A percentile compares a stretch with the other conserved stretches of the same genome.
Conservation (phyloP, 2,329 filamentous ascomycete species). For the Claviceps pusilla region DNA sequence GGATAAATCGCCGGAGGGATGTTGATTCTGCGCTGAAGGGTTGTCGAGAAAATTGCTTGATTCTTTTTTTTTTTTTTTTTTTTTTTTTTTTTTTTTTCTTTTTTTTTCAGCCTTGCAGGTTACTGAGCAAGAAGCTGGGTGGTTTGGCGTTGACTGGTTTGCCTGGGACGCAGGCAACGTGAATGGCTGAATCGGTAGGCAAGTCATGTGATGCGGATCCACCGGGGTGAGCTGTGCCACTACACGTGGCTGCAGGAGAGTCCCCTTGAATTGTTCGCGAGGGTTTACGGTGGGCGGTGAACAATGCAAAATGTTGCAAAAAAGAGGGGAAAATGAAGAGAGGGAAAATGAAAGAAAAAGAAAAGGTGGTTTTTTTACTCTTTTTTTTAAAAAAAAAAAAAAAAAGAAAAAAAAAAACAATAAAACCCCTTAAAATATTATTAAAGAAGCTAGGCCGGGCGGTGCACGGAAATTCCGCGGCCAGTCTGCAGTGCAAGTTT, state of each 20-base stretch:
- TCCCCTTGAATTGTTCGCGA: neutral
- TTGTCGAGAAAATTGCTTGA: neutral
- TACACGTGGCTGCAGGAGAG: neutral
- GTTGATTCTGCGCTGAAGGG: neutral
- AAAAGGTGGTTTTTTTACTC: too few species aligned
- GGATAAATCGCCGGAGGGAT: neutral
- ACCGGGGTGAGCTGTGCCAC: neutral
- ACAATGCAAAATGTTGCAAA: too few species aligned
- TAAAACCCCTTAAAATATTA: too few species aligned
- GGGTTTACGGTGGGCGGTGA: too few species aligned
- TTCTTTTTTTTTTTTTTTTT: neutral
- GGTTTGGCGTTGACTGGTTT: neutral
- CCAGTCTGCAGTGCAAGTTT: too few species aligned
- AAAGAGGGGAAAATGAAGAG: too few species aligned
- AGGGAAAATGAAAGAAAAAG: too few species aligned
- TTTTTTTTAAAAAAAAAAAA: neutral
- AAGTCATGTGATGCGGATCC: conserved; percentile 1
- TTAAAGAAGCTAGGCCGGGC: too few species aligned
- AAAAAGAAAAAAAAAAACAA: too few species aligned
- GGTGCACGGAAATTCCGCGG: too few species aligned
- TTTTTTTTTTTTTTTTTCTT: neutral
- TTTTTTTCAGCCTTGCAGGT: neutral
- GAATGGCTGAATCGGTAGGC: neutral
- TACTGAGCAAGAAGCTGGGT: neutral
- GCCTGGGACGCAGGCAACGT: neutral